Evolutionary conservation across 2,329 filamentous ascomycete genomes (phyloP), one percentile per base, ranked within the genome.

Genomic region (Dactylonectria estremocensis): DNA sequence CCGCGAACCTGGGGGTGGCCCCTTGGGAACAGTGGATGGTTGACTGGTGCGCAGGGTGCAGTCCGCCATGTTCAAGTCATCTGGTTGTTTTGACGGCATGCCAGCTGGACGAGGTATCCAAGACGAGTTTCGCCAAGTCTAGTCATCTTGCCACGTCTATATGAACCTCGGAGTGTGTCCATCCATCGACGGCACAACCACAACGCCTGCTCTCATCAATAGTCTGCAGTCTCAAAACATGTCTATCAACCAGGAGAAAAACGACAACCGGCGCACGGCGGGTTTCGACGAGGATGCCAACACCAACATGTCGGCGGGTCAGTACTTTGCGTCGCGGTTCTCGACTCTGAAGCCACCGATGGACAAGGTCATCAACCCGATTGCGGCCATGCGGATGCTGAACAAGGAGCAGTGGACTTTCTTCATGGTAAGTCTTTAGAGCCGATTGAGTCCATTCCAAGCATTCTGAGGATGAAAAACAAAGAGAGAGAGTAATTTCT

Each of bases 291-390:
- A 8, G 14, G 14, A 43, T 43, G 7, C 14, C 40, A 14, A n/a
- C 40, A n/a, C 14, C 2, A n/a, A 43, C 80, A 88, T 87, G 86
- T 81, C 83, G n/a, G 69, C 74, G 1, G 74, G 81, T 20, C 75
- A 79, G 50, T 90, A 90, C 76, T 53, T 85, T 14, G 75, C 76
- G 5, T 88, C 89, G 67, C 87, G 89, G 61, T 69, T 91, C 72
- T 82, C 83, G 10, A 83, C 85, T 13, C 83, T 91, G 59, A 89
- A 86, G 77, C 89, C 89, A 43, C 86, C 86, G 2, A 87, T 90
- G 83, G 77, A 82, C 50, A 84, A 84, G 59, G 79, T 87, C 33
- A 83, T 84, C 56, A 92, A 89, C 69, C 88, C 88, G 0, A 80
- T 88, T 67, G 80, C 76, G 28, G 76, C 88, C 20, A 43, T 90